phyloP scores from a whole-genome alignment of 2,329 filamentous ascomycete species.

The Colletotrichum caudatum region DNA sequence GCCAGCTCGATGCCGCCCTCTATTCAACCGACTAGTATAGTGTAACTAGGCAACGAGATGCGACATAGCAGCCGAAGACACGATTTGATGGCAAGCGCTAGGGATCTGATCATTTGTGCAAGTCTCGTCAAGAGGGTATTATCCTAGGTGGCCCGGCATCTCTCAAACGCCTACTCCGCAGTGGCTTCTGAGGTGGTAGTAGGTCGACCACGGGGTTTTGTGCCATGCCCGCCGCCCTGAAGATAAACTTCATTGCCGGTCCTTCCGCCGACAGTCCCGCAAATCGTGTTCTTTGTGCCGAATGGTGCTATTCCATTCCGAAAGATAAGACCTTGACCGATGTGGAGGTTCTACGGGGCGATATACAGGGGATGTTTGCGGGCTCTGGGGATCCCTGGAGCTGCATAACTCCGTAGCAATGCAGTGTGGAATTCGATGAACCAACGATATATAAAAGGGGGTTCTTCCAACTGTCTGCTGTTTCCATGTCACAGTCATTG shows the following conservation, averaged over 20 bases:
- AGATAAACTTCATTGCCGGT: background rate
- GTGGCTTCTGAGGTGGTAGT: slow-evolving; percentile 33
- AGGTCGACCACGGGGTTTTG: slow-evolving; percentile 6
- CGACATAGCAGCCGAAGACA: background rate
- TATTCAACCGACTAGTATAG: background rate
- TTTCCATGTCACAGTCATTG: background rate
- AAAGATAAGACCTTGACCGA: background rate
- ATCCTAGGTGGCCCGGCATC: background rate
- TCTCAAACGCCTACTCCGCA: background rate
- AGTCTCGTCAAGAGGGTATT: background rate
- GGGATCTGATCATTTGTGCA: background rate
- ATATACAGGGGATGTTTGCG: slow-evolving; percentile 11
- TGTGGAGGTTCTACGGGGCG: slow-evolving; percentile 2
- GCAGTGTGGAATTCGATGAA: slow-evolving; percentile 20
- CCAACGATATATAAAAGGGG: background rate
- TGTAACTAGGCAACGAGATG: background rate
- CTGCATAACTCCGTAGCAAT: slow-evolving; percentile 16
- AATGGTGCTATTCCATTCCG: background rate
- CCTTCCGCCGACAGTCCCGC: background rate
- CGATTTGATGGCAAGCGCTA: background rate
- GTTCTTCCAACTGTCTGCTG: background rate
- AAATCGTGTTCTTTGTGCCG: background rate
- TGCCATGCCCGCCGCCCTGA: background rate
- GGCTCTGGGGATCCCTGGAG: slow-evolving; percentile 8
- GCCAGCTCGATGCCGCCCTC: background rate